Evolutionary conservation across 2,329 filamentous ascomycete genomes (phyloP).

Genomic region (Venturia oleaginea): DNA sequence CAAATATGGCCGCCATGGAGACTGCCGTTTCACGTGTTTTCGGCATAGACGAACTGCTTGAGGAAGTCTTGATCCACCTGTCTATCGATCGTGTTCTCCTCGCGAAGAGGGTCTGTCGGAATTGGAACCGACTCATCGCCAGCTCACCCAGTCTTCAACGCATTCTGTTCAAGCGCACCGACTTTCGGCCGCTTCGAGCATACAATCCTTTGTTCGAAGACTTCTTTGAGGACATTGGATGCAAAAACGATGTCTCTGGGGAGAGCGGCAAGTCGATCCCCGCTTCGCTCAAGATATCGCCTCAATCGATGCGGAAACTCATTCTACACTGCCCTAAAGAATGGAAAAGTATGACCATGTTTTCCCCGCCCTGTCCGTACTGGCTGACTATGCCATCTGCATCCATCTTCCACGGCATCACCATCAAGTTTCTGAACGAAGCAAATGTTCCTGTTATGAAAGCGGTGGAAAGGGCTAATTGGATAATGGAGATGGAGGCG

Average conservation of each 20-base stretch:
- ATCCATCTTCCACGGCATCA: conserved; percentile 6
- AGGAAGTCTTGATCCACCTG: conserved; percentile 10
- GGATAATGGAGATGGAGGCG: conserved; percentile 9
- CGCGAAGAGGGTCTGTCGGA: conserved; percentile 8
- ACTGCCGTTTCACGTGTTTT: conserved; percentile 2
- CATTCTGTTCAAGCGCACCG: conserved; percentile 8
- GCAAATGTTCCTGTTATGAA: conserved; percentile 6
- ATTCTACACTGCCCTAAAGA: conserved; percentile 4
- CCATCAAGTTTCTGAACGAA: conserved; percentile 9
- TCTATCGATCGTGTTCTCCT: conserved; percentile 10
- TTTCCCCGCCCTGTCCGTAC: conserved; percentile 11
- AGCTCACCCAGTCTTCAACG: conserved; percentile 6
- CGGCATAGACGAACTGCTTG: conserved; percentile 10
- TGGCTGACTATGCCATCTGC: conserved; percentile 9
- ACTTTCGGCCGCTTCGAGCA: background rate
- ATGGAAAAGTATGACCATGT: conserved; percentile 8
- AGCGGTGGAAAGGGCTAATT: conserved; percentile 7
- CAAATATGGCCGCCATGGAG: background rate
- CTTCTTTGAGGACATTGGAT: conserved; percentile 8
- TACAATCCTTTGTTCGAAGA: conserved; percentile 12
- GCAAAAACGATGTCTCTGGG: background rate
- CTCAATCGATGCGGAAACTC: conserved; percentile 9
- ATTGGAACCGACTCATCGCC: conserved; percentile 5
- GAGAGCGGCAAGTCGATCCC: background rate
- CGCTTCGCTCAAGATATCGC: conserved; percentile 6